Evolutionary conservation across 768 basidiomycete genomes (phyloP).

Genomic region (Tubosaeta brunneosetosa): DNA sequence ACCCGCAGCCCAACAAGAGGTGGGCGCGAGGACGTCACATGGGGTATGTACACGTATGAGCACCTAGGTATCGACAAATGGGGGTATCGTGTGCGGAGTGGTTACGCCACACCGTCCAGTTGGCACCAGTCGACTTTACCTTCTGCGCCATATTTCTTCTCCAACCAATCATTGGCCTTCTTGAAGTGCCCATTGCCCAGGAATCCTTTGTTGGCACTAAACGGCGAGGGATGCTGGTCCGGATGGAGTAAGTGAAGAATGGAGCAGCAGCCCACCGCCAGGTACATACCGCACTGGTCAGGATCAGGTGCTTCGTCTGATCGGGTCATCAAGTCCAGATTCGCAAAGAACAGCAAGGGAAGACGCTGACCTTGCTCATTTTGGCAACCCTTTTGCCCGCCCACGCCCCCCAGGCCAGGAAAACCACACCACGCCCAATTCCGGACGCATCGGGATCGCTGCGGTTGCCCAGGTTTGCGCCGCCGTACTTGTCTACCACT

Average conservation of each 20-base stretch:
- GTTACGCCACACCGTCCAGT: slow-evolving; percentile 28
- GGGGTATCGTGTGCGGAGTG: slow-evolving; percentile 16
- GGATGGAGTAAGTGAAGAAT: slow-evolving; percentile 27
- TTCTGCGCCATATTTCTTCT: slow-evolving; percentile 67
- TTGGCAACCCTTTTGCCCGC: slow-evolving; percentile 80
- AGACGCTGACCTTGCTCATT: slow-evolving; percentile 56
- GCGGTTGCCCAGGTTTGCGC: slow-evolving; percentile 54
- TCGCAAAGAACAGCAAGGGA: slow-evolving; percentile 8
- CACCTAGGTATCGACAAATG: slow-evolving; percentile 25
- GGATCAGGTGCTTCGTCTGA: slow-evolving; percentile 76
- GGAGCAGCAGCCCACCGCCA: slow-evolving; percentile 5
- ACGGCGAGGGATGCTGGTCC: slow-evolving; percentile 77
- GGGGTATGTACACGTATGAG: slow-evolving; percentile 17
- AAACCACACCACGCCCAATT: slow-evolving; percentile 70
- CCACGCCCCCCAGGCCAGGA: slow-evolving; percentile 89
- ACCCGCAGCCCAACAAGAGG: slow-evolving; percentile 20
- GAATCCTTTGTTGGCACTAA: slow-evolving; percentile 75
- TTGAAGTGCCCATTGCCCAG: slow-evolving; percentile 87
- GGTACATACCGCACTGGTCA: slow-evolving; percentile 64
- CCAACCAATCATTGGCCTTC: slow-evolving; percentile 83
- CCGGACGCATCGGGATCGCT: slow-evolving; percentile 39
- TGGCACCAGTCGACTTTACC: slow-evolving; percentile 73
- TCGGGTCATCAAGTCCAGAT: slow-evolving; percentile 18
- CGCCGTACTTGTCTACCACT: slow-evolving; percentile 70
- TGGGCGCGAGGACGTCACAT: slow-evolving; percentile 12